Evolutionary conservation across 2,329 filamentous ascomycete species (phyloP).

Genomic region (Penicillium sp.): DNA sequence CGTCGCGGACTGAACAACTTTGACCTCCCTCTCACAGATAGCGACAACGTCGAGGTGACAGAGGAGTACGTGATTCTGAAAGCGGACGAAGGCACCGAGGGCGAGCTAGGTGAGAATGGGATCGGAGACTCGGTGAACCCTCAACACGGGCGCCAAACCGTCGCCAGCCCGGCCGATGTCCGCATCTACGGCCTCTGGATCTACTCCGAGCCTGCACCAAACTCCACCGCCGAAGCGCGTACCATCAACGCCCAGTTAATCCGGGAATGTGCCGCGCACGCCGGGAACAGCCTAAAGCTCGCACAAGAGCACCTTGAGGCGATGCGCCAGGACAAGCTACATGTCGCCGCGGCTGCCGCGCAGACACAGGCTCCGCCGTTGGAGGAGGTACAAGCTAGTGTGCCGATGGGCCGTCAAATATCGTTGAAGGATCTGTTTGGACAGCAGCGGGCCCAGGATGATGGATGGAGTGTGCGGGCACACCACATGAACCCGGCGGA

Average conservation of each 20-base stretch:
- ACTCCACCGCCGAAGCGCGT: conserved; percentile 58
- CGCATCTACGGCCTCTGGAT: conserved; percentile 67
- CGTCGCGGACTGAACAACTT: conserved; percentile 73
- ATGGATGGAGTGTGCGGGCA: conserved; percentile 54
- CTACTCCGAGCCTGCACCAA: conserved; percentile 62
- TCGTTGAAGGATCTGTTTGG: conserved; percentile 60
- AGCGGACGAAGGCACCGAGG: conserved; percentile 41
- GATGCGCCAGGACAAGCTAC: conserved; percentile 37
- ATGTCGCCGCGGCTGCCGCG: conserved; percentile 35
- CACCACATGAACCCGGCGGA: conserved; percentile 41
- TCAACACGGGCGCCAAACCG: conserved; percentile 13
- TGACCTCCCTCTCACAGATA: conserved; percentile 62
- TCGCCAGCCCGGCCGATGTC: conserved; percentile 21
- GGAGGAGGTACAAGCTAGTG: conserved; percentile 45
- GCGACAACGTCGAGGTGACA: conserved; percentile 66
- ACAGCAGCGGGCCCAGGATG: conserved; percentile 57
- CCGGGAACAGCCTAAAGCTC: conserved; percentile 53
- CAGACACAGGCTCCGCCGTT: conserved; percentile 35
- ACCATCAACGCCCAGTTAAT: conserved; percentile 59
- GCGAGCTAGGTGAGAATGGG: conserved; percentile 25
- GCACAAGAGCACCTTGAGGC: conserved; percentile 46
- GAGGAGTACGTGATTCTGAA: conserved; percentile 66
- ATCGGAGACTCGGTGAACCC: conserved; percentile 20
- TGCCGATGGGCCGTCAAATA: conserved; percentile 58
- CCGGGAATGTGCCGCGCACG: conserved; percentile 58